phyloP scores from a whole-genome alignment of 495 filamentous ascomycete genomes.

The Hyaloscypha hepaticicola region DNA sequence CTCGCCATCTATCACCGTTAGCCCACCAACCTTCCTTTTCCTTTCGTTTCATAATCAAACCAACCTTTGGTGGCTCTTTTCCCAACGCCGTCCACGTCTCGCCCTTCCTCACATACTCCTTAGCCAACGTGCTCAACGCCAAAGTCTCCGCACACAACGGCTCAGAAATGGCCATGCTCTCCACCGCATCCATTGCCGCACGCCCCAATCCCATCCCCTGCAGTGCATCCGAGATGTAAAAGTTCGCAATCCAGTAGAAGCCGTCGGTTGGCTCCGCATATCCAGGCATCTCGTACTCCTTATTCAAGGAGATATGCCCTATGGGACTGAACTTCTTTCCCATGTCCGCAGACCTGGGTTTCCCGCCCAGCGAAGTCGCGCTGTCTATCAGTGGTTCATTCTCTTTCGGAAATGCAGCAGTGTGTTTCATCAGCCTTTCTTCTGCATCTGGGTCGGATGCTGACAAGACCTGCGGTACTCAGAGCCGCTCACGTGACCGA shows the following conservation, averaged over 20 bases:
- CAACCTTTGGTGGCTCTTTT: constrained; percentile 29
- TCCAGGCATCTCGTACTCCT: constrained; percentile 31
- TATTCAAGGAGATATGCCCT: constrained; percentile 42
- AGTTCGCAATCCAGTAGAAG: constrained; percentile 37
- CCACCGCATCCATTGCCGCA: constrained; percentile 40
- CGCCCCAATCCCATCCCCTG: constrained; percentile 39
- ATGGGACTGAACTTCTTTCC: constrained; percentile 37
- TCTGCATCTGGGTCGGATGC: constrained; percentile 5
- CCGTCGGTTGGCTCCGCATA: constrained; percentile 25
- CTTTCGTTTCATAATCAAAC: constrained; percentile 13
- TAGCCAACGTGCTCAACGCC: constrained; percentile 37
- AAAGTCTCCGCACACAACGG: constrained; percentile 38
- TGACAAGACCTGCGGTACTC: constrained; percentile 18
- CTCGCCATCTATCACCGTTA: constrained; percentile 29
- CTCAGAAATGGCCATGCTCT: constrained; percentile 33
- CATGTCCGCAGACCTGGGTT: constrained; percentile 32
- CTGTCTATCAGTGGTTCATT: constrained; percentile 34
- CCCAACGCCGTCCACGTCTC: constrained; percentile 25
- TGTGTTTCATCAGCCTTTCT: constrained; percentile 18
- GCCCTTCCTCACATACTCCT: constrained; percentile 27
- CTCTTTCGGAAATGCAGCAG: constrained; percentile 27
- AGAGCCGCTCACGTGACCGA: not conserved
- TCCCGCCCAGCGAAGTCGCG: constrained; percentile 33
- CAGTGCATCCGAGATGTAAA: constrained; percentile 40
- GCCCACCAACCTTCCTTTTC: not conserved